These are phyloP conservation scores for Simplicillium aogashimaense DNA, from an alignment of 2,329 filamentous ascomycete genomes.

Conservation along the genomic window DNA sequence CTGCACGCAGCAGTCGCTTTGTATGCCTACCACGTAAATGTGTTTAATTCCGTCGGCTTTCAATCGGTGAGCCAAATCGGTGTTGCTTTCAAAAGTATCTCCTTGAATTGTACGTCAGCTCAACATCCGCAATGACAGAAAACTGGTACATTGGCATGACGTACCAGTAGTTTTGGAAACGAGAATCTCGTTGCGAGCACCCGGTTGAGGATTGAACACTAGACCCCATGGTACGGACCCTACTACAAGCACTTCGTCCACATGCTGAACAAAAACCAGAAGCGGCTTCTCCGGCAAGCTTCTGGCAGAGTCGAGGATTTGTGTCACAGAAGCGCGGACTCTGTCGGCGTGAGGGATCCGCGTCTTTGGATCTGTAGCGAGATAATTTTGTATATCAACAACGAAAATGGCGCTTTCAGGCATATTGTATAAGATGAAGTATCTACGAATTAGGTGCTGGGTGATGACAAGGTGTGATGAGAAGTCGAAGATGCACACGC, in stretches of 20 bases:
- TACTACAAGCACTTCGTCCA: slow-evolving; percentile 14
- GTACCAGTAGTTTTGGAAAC: slow-evolving; percentile 17
- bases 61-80: slow-evolving; percentile 14
- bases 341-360: slow-evolving; percentile 15
- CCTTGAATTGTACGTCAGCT: slow-evolving; percentile 8
- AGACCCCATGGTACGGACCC: slow-evolving; percentile 17
- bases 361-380: slow-evolving; percentile 14
- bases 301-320: slow-evolving; percentile 14
- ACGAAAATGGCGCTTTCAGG: slow-evolving; percentile 17
- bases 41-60: slow-evolving; percentile 12
- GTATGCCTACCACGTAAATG: slow-evolving; percentile 18
- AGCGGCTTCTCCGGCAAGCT: slow-evolving; percentile 6
- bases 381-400: slow-evolving; percentile 22
- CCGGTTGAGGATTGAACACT: slow-evolving; percentile 15
- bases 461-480: no score
- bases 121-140: background rate
- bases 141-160: background rate
- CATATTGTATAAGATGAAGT: slow-evolving; percentile 2
- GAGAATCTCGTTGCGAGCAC: slow-evolving; percentile 11
- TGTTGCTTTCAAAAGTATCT: slow-evolving; percentile 19
- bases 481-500: no score
- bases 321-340: slow-evolving; percentile 10
- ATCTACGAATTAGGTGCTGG: no score
- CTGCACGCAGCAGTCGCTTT: slow-evolving; percentile 21
- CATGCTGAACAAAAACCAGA: slow-evolving; percentile 20